Evolutionary conservation across 164 flowering plant species (phyloP).

Genomic region (Litsea cubeba): DNA sequence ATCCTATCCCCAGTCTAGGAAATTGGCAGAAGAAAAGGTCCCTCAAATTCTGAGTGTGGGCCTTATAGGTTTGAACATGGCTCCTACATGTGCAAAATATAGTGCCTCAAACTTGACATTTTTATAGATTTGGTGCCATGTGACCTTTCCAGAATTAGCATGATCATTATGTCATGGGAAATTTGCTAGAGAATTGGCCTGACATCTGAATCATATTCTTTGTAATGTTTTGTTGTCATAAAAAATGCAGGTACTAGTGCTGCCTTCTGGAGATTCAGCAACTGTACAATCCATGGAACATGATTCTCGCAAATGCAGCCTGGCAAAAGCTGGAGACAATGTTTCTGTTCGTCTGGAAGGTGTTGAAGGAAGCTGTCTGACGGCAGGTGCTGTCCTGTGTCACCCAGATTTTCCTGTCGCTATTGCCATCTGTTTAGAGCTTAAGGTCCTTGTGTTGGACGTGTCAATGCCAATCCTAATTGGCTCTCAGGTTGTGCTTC

Average conservation of each 20-base stretch:
- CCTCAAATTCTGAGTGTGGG: too few species aligned
- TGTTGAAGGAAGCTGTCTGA: constrained; percentile 53
- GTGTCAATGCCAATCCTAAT: constrained; percentile 56
- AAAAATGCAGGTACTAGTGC: constrained; percentile 60
- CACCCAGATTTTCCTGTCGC: constrained; percentile 90
- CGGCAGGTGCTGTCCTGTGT: constrained; percentile 85
- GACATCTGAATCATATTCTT: not conserved
- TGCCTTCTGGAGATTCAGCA: constrained; percentile 75
- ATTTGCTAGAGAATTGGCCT: not conserved
- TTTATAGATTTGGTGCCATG: not conserved
- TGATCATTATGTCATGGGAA: not conserved
- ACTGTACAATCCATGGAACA: constrained; percentile 64
- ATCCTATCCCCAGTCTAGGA: too few species aligned
- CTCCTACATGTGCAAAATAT: not conserved
- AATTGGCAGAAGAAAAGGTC: too few species aligned
- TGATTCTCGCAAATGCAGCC: constrained; percentile 48
- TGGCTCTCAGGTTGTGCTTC: constrained; percentile 68
- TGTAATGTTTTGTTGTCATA: not conserved
- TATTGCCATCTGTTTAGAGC: constrained; percentile 62
- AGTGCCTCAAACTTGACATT: not conserved
- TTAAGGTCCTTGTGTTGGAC: constrained; percentile 81
- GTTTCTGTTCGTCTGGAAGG: constrained; percentile 72
- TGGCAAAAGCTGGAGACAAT: constrained; percentile 92
- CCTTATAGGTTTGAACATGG: not conserved
- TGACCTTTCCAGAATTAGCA: not conserved